These are phyloP conservation scores for Apophysomyces elegans DNA, from an alignment of 371 early-diverging fungal species.

Conservation along the genomic window DNA sequence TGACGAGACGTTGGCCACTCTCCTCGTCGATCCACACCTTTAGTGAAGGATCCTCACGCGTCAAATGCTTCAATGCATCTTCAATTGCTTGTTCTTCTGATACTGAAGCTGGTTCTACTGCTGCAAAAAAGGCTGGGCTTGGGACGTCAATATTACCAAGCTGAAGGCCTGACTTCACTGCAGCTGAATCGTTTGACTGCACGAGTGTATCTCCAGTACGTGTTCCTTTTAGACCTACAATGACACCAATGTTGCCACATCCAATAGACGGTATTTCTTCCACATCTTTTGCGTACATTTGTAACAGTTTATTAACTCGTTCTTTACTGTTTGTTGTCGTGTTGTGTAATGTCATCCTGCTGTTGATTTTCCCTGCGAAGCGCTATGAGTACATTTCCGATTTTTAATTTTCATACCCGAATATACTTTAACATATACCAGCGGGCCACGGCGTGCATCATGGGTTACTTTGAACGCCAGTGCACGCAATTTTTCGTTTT, in stretches of 20 bases:
- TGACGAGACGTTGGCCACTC: constrained; percentile 88
- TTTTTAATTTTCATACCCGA: constrained; percentile 56
- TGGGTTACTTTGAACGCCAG: constrained; percentile 94
- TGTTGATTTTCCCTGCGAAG: constrained; percentile 58
- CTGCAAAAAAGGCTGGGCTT: constrained; percentile 89
- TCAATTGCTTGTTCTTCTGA: constrained; percentile 80
- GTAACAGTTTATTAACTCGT: constrained; percentile 82
- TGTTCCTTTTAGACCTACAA: constrained; percentile 87
- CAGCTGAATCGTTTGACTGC: constrained; percentile 48
- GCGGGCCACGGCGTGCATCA: constrained; percentile 82
- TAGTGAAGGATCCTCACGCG: constrained; percentile 92
- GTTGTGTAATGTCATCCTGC: constrained; percentile 72
- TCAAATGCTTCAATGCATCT: constrained; percentile 75
- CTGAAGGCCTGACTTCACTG: constrained; percentile 54
- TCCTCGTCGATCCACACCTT: constrained; percentile 78
- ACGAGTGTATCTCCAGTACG: constrained; percentile 93
- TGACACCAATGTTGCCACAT: constrained; percentile 90
- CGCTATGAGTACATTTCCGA: constrained; percentile 8
- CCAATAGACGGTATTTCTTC: constrained; percentile 82
- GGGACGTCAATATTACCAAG: constrained; percentile 84
- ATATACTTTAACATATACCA: constrained; percentile 95
- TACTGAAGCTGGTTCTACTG: constrained; percentile 79
- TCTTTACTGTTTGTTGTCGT: constrained; percentile 73
- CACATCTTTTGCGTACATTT: constrained; percentile 91
- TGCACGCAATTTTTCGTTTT: constrained; percentile 71